Base-by-base conservation (phyloP, 1,284 basidiomycete genomes). In the Tetrapyrgos nigripes region DNA sequence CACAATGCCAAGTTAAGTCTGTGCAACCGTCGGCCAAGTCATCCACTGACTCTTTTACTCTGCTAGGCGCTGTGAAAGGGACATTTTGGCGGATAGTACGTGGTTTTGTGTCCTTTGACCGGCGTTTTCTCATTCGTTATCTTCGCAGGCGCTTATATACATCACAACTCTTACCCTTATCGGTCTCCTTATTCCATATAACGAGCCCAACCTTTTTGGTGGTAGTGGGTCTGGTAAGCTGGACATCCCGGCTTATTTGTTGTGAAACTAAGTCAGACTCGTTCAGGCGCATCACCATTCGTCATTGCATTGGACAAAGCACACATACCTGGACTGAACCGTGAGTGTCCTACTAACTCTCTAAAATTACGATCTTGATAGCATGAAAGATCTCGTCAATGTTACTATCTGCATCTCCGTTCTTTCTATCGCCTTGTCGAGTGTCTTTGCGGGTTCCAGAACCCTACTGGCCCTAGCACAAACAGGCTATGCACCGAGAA, bases 381-480 rank as follows among this genome's bases (percentile, higher is more conserved):
- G 4, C 14, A 23, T 21, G 5, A 17, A 43, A 77, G 76, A 79
- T 62, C 79, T 86, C 71, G 84, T 92, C 74, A 92, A 93, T 69
- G 85, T 84, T 26, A 82, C 79, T 50, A 87, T 93, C 59, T 79
- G 91, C 60, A 80, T 88, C 35, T 87, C 88, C 55, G 90, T 91
- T 21, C 80, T 88, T 58, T 89, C 86, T 1, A 88, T 90, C n/a
- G 89, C 86, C 4, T 83, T 85, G 60, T 85, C 86, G 21, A 84
- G 86, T 65, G 73, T 92, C 31, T 92, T 88, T 71, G 85, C 85
- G 37, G 82, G 82, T 21, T 86, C 85, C 17, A 80, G 88, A 57
- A 86, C 84, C 8, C 73, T 91, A n/a, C 87, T 89, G 65, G 87
- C 85, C 44, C 79, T 93, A 44, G 84, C 89, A 1, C 78, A 88